Percentiles rank a stretch among this genome's conserved stretches.
Evolutionary conservation across 2,329 filamentous ascomycete species (phyloP).

Genomic region (Penicillium nordicum): DNA sequence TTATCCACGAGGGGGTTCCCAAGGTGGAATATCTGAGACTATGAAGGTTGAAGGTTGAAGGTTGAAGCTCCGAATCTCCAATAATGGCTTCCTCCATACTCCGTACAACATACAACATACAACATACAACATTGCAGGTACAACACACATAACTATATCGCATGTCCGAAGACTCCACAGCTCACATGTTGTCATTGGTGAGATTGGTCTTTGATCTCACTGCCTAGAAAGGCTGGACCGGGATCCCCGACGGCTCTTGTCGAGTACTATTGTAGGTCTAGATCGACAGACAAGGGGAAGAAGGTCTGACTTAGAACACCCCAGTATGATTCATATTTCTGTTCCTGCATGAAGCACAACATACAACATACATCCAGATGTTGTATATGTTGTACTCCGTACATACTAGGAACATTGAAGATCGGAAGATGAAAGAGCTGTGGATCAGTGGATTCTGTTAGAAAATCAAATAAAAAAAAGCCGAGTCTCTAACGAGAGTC

Average conservation of each 20-base stretch:
- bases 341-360: constrained; percentile 1
- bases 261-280: neutral
- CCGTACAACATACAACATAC: no score
- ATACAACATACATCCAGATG: neutral
- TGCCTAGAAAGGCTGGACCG: neutral
- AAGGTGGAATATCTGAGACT: neutral
- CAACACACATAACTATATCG: neutral
- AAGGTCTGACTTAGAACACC: neutral
- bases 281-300: neutral
- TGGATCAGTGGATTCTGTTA: neutral
- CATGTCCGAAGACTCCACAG: neutral
- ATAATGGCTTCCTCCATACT: neutral
- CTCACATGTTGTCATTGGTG: neutral
- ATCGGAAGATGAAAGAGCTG: neutral
- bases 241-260: neutral
- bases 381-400: no score
- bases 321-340: neutral
- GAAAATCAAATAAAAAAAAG: constrained; percentile 4
- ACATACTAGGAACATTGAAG: neutral
- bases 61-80: neutral
- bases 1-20: neutral
- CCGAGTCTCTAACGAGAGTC: constrained; percentile 12
- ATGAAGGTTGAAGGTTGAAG: neutral
- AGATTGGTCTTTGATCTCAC: neutral
- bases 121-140: neutral